phyloP scores from a whole-genome alignment of 768 basidiomycete species.

The Phlebiopsis gigantea region DNA sequence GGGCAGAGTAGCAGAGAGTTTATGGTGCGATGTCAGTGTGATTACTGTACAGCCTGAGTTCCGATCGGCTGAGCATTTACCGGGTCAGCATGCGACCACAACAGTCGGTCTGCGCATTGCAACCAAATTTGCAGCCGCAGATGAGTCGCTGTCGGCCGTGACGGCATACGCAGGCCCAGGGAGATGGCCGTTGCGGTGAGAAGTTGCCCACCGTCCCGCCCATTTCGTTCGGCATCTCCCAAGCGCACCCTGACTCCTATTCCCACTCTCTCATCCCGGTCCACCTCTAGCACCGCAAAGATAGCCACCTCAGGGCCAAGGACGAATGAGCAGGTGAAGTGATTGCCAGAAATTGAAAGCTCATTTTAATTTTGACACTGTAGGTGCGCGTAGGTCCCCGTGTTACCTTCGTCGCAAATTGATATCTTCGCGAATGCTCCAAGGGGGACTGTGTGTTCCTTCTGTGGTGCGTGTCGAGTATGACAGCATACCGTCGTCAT shows the following conservation, averaged over 20 bases:
- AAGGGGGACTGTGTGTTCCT: no score
- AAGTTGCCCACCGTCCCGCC: background rate
- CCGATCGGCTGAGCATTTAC: slow-evolving; percentile 5
- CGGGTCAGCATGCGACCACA: background rate
- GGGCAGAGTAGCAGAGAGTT: background rate
- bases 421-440: no score
- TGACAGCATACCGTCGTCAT: background rate
- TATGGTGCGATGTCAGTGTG: slow-evolving; percentile 13
- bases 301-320: background rate
- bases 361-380: background rate
- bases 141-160: background rate
- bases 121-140: background rate
- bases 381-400: background rate
- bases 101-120: background rate
- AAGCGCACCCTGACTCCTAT: background rate
- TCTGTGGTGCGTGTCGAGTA: background rate
- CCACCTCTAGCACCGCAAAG: background rate
- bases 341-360: background rate
- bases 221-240: background rate
- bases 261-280: background rate
- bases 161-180: background rate
- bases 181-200: background rate
- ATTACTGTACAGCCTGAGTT: slow-evolving; percentile 11
- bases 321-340: background rate
- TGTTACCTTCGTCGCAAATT: background rate